A percentile compares a stretch with the other conserved stretches of the same genome.
phyloP scores from a whole-genome alignment of 495 filamentous ascomycete genomes.

The Aspergillus funiculosus region DNA sequence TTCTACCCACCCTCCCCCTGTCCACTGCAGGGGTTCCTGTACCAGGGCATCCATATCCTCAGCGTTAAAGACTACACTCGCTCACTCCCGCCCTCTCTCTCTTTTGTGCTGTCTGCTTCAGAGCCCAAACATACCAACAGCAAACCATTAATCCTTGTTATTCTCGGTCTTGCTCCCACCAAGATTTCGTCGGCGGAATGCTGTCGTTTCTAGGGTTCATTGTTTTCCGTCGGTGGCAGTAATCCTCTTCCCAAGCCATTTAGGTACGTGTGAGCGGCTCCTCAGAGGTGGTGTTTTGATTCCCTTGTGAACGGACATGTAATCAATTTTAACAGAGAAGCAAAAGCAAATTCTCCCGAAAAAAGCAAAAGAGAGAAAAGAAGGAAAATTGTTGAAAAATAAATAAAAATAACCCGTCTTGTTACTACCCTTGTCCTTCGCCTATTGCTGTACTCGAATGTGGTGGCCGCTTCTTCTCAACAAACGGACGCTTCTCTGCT shows the following conservation, averaged over 20 bases:
- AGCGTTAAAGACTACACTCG: not conserved
- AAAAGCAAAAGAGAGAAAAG: conserved; percentile 1
- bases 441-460: conserved; percentile 9
- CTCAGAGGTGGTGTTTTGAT: conserved; percentile 7
- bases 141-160: conserved; percentile 12
- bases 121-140: conserved; percentile 13
- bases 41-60: conserved; percentile 11
- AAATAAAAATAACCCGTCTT: conserved; percentile 16
- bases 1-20: conserved; percentile 1
- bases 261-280: conserved; percentile 18
- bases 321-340: not conserved
- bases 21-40: conserved; percentile 10
- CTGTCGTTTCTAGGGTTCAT: conserved; percentile 21
- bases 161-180: conserved; percentile 13
- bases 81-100: not conserved
- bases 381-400: conserved; percentile 5
- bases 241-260: conserved; percentile 19
- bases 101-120: not conserved
- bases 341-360: not conserved
- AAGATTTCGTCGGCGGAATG: conserved; percentile 26
- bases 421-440: conserved; percentile 10
- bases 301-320: conserved; percentile 5
- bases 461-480: conserved; percentile 14
- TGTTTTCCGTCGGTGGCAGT: conserved; percentile 25
- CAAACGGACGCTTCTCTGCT: conserved; percentile 17